Evolutionary conservation across 139 green algal species (phyloP), one percentile per base, ranked within the genome.

Genomic region (Ettlia oleoabundans): DNA sequence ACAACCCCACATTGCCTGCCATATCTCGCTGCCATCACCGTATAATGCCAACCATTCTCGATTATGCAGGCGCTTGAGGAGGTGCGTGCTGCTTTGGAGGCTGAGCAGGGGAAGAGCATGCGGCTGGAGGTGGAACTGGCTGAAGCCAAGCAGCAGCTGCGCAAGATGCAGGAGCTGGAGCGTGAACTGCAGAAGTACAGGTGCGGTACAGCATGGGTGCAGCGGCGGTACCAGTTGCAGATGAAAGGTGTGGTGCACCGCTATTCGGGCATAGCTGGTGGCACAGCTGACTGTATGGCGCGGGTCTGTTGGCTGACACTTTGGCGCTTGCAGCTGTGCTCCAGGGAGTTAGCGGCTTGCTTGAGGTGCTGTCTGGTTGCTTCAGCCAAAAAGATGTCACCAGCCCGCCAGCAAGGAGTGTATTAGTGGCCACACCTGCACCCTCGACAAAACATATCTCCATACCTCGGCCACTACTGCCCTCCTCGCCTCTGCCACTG

Each of bases 71-170:
- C 52, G 24, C 43, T 71, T 24, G 82, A 77, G 52, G 84, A 81
- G 58, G 83, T 70, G 40, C 67, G 51, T 30, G 63, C 75, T n/a
- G 83, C 69, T 3, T 77, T 93, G 61, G 83, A 76, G 21, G 85
- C 72, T 8, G 90, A 94, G 85, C 84, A 90, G 72, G 63, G 62
- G 28, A 83, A 85, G 79, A 72, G 82, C 15, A 68, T 95, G 51
- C 77, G 80, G 67, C 81, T 95, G 80, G 88, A 94, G 83, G 92
- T 89, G 69, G 76, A 90, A 76, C 32, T 85, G 19, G 91, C 92
- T 51, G 92, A 94, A 76, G 70, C 85, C 21, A 75, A 79, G 51
- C 75, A 89, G 78, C 6, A 67, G 53, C 74, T 88, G 52, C 35
- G 37, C 10, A 62, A 58, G 51, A 87, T 88, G 41, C 51, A 76